A percentile compares a stretch with the other conserved stretches of the same genome.
These are phyloP conservation scores for Penicillium flavigenum DNA, from an alignment of 495 filamentous ascomycete species.

Conservation along the genomic window DNA sequence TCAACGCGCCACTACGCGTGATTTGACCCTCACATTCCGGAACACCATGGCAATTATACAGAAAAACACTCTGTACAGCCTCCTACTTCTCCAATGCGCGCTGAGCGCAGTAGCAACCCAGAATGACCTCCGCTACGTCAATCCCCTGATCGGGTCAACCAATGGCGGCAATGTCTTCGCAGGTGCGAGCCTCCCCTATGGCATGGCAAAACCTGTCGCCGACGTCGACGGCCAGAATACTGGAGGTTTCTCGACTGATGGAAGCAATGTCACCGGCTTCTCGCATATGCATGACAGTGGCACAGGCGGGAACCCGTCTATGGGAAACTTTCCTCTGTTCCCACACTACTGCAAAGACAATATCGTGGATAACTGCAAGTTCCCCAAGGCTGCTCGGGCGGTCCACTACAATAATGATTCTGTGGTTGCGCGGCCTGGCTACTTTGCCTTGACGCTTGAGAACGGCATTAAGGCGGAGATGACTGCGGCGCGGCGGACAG, in stretches of 20 bases:
- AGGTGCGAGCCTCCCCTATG: conserved; percentile 71
- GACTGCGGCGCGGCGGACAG: conserved; percentile 63
- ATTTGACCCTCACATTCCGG: background rate
- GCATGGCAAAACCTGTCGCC: conserved; percentile 72
- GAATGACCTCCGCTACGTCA: conserved; percentile 37
- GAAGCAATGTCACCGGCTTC: conserved; percentile 58
- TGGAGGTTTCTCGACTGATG: conserved; percentile 69
- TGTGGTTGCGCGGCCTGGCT: conserved; percentile 64
- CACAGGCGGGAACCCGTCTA: conserved; percentile 64
- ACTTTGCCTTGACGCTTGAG: conserved; percentile 61
- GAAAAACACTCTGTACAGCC: background rate
- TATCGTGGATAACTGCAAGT: conserved; percentile 61
- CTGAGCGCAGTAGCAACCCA: conserved; percentile 13
- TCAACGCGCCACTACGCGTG: conserved; percentile 2
- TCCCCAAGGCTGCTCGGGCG: conserved; percentile 51
- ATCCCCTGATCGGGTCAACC: conserved; percentile 56
- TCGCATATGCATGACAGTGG: conserved; percentile 68
- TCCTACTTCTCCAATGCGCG: conserved; percentile 9
- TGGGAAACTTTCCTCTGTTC: conserved; percentile 72
- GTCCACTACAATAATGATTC: conserved; percentile 47
- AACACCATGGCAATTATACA: conserved; percentile 4
- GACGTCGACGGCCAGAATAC: conserved; percentile 67
- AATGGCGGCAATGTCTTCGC: conserved; percentile 68
- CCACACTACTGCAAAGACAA: conserved; percentile 62
- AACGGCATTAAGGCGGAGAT: conserved; percentile 64